These are phyloP conservation scores for Trifolium subterraneum DNA, from an alignment of 306 rosid species.

Conservation along the genomic window DNA sequence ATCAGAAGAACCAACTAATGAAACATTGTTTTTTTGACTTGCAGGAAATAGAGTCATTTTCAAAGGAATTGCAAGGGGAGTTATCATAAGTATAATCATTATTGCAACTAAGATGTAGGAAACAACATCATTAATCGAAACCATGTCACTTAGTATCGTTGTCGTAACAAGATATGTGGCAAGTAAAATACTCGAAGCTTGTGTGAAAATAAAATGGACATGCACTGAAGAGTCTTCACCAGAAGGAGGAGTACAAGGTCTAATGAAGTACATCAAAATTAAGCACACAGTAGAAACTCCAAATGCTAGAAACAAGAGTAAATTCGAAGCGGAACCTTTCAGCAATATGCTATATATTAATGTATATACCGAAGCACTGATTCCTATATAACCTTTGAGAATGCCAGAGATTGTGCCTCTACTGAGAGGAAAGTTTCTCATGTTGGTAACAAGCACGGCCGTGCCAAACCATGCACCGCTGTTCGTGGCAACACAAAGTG, in stretches of 20 bases:
- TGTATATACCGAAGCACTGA: constrained; percentile 82
- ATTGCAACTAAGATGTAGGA: constrained; percentile 64
- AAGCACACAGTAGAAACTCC: constrained; percentile 67
- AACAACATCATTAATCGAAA: constrained; percentile 54
- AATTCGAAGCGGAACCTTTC: constrained; percentile 57
- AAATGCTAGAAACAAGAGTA: constrained; percentile 66
- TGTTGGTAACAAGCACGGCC: constrained; percentile 83
- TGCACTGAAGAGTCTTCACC: constrained; percentile 83
- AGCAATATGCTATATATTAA: constrained; percentile 63
- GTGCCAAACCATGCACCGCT: constrained; percentile 83
- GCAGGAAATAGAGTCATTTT: constrained; percentile 80
- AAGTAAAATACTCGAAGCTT: constrained; percentile 74
- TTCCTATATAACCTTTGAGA: constrained; percentile 85
- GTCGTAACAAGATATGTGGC: constrained; percentile 64
- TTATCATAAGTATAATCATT: constrained; percentile 65
- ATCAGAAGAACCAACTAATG: constrained; percentile 52
- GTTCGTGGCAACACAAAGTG: constrained; percentile 69
- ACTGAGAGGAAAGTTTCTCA: constrained; percentile 94
- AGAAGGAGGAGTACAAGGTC: constrained; percentile 82
- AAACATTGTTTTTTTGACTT: constrained; percentile 36
- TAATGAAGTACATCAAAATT: constrained; percentile 72
- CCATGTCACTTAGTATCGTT: constrained; percentile 47
- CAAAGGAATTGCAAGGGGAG: constrained; percentile 76
- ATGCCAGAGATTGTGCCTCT: constrained; percentile 87
- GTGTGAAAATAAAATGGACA: constrained; percentile 68